Percentiles rank a stretch among this genome's conserved stretches.
These are phyloP conservation scores for Syncephalis plumigaleata DNA, from an alignment of 371 early-diverging fungal genomes.

Conservation along the genomic window DNA sequence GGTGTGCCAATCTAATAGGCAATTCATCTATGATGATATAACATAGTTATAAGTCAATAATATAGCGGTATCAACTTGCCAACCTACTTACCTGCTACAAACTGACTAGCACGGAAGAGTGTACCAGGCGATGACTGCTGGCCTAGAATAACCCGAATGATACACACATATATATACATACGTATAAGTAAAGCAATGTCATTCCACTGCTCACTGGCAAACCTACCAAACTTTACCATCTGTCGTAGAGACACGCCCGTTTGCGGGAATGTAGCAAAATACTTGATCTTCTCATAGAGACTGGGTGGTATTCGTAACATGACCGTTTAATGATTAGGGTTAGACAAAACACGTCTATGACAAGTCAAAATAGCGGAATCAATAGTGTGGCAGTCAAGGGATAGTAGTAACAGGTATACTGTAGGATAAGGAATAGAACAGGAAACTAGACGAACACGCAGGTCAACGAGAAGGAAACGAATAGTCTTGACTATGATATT, in stretches of 20 bases:
- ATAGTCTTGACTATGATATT: too few relatives aligned
- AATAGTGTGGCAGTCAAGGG: too few relatives aligned
- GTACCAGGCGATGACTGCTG: slow-evolving; percentile 67
- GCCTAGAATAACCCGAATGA: slow-evolving; percentile 25
- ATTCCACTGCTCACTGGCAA: neutral
- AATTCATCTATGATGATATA: slow-evolving; percentile 49
- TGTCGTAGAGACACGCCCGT: slow-evolving; percentile 82
- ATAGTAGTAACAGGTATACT: too few relatives aligned
- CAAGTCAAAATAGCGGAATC: too few relatives aligned
- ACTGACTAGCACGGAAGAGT: slow-evolving; percentile 77
- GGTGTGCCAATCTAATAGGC: slow-evolving; percentile 88
- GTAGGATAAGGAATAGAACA: too few relatives aligned
- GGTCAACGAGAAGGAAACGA: too few relatives aligned
- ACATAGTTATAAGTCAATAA: neutral
- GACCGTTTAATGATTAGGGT: neutral
- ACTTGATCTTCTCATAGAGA: slow-evolving; percentile 47
- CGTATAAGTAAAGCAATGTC: neutral
- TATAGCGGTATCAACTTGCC: neutral
- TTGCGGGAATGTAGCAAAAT: slow-evolving; percentile 66
- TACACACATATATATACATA: slow-evolving; percentile 2
- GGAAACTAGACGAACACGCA: too few relatives aligned
- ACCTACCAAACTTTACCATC: slow-evolving; percentile 82
- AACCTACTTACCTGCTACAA: slow-evolving; percentile 42
- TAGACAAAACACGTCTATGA: too few relatives aligned
- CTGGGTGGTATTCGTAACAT: slow-evolving; percentile 24